These are phyloP conservation scores for Juglanconis sp. DNA, from an alignment of 2,329 filamentous ascomycete genomes.

Conservation along the genomic window DNA sequence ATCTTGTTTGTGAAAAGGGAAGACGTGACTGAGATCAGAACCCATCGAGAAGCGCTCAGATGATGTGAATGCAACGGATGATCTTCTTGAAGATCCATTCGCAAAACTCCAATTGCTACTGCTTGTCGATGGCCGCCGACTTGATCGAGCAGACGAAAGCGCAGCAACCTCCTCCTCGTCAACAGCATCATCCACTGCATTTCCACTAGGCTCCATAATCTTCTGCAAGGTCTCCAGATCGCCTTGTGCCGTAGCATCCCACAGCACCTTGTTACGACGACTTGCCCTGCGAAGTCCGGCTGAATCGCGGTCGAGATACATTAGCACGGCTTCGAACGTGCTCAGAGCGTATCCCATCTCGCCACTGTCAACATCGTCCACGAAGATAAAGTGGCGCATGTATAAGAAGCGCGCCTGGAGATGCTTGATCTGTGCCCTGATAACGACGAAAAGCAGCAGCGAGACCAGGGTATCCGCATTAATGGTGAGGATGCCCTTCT, in stretches of 20 bases:
- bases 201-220: slow-evolving; percentile 71
- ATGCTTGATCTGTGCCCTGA: slow-evolving; percentile 82
- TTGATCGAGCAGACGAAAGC: slow-evolving; percentile 35
- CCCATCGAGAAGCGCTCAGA: slow-evolving; percentile 54
- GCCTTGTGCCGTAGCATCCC: slow-evolving; percentile 81
- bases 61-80: slow-evolving; percentile 37
- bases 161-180: slow-evolving; percentile 37
- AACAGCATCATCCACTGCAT: slow-evolving; percentile 43
- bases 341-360: slow-evolving; percentile 95
- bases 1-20: slow-evolving; percentile 74
- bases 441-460: slow-evolving; percentile 85
- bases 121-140: slow-evolving; percentile 40
- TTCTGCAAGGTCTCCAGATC: slow-evolving; percentile 70
- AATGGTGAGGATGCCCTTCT: slow-evolving; percentile 58
- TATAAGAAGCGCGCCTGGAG: slow-evolving; percentile 88
- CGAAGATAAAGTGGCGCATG: slow-evolving; percentile 96
- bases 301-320: slow-evolving; percentile 82
- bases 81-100: slow-evolving; percentile 36
- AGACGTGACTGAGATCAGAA: slow-evolving; percentile 74
- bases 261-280: slow-evolving; percentile 77
- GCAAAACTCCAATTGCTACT: slow-evolving; percentile 42
- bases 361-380: slow-evolving; percentile 93
- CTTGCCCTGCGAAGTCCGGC: slow-evolving; percentile 79
- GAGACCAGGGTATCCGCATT: slow-evolving; percentile 93
- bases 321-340: slow-evolving; percentile 90